Percentiles rank a stretch among this genome's conserved stretches.
phyloP scores from a whole-genome alignment of 2,329 filamentous ascomycete species.

The Ophiostoma quercus region DNA sequence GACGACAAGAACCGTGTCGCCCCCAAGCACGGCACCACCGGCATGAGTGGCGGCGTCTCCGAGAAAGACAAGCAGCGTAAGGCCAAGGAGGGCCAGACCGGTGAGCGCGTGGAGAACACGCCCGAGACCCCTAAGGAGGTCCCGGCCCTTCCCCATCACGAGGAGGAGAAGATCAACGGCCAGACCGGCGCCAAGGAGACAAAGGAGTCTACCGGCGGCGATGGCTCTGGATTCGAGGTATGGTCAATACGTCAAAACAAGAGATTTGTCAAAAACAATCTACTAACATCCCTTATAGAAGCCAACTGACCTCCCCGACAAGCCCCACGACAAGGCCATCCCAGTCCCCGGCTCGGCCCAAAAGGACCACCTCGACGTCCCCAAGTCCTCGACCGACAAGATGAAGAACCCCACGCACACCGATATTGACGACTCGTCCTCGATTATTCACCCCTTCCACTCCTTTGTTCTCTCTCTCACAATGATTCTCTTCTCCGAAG shows the following conservation, averaged over 20 bases:
- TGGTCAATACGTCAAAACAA: constrained; percentile 23
- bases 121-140: constrained; percentile 82
- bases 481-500: constrained; percentile 95
- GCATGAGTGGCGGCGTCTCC: constrained; percentile 82
- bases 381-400: constrained; percentile 35
- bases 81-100: constrained; percentile 59
- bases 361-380: constrained; percentile 57
- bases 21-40: constrained; percentile 80
- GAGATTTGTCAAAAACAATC: not conserved
- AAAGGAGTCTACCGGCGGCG: constrained; percentile 37
- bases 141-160: constrained; percentile 73
- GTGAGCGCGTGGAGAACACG: constrained; percentile 63
- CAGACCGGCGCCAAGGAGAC: constrained; percentile 37
- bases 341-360: constrained; percentile 62
- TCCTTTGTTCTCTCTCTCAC: constrained; percentile 88
- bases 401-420: constrained; percentile 20
- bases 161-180: constrained; percentile 61
- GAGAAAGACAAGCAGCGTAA: constrained; percentile 76
- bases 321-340: constrained; percentile 67
- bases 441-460: constrained; percentile 72
- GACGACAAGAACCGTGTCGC: constrained; percentile 72
- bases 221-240: constrained; percentile 55
- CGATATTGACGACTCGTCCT: constrained; percentile 39
- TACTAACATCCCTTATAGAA: constrained; percentile 49
- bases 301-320: constrained; percentile 73